Conservation (phyloP, 768 basidiomycete genomes). For the Hericium rajendrae region DNA sequence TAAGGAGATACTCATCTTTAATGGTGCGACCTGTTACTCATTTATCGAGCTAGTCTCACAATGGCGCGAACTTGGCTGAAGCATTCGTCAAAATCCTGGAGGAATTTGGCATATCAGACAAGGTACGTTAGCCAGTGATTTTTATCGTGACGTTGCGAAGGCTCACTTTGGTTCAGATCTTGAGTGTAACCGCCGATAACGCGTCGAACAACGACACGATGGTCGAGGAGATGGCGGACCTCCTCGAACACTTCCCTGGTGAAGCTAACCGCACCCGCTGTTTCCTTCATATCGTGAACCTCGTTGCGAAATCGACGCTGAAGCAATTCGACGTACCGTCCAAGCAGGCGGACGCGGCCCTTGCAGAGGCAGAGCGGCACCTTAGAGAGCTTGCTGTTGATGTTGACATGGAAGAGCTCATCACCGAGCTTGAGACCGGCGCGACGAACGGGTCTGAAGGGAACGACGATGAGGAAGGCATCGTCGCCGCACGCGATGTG, state of each 20-base stretch:
- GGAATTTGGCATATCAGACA: slow-evolving; percentile 17
- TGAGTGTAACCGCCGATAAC: slow-evolving; percentile 29
- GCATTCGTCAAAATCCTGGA: slow-evolving; percentile 18
- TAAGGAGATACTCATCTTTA: too few species aligned
- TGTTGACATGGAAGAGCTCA: neutral
- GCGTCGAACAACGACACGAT: slow-evolving; percentile 27
- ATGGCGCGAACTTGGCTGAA: slow-evolving; percentile 15
- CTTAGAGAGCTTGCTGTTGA: slow-evolving; percentile 25
- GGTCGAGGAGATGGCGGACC: slow-evolving; percentile 18
- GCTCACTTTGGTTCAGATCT: slow-evolving; percentile 13
- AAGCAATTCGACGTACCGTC: too few species aligned
- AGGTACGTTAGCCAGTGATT: slow-evolving; percentile 16
- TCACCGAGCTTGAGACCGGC: neutral
- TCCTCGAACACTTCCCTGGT: slow-evolving; percentile 16
- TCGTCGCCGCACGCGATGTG: slow-evolving; percentile 18
- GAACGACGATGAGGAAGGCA: slow-evolving; percentile 13
- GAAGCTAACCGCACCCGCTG: slow-evolving; percentile 12
- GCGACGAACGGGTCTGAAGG: neutral
- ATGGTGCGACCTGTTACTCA: too few species aligned
- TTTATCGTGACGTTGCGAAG: neutral
- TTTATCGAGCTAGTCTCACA: too few species aligned
- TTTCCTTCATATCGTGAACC: too few species aligned
- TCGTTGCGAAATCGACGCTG: slow-evolving; percentile 22
- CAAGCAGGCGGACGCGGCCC: slow-evolving; percentile 23
- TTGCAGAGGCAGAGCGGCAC: slow-evolving; percentile 25